These are phyloP conservation scores for Aristolochia fimbriata DNA, from an alignment of 164 flowering plant genomes.

Conservation along the genomic window DNA sequence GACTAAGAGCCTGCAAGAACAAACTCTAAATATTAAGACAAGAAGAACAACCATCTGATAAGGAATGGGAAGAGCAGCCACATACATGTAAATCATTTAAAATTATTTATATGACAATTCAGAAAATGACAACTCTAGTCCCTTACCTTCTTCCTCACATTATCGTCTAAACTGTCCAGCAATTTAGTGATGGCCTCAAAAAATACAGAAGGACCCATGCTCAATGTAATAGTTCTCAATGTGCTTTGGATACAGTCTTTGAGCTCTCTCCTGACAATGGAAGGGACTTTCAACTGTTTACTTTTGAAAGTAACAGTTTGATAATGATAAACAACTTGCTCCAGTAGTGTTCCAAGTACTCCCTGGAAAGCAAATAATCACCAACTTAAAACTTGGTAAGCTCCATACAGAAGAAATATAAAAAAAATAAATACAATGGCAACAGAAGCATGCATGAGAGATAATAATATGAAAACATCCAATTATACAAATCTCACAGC, in stretches of 20 bases:
- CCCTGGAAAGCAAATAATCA: constrained; percentile 26
- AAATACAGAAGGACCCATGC: constrained; percentile 53
- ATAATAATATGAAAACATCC: no score
- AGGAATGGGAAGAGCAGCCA: no score
- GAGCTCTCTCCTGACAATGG: constrained; percentile 34
- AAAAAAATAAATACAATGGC: no score
- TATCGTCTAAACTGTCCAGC: constrained; percentile 35
- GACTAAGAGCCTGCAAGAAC: constrained; percentile 65
- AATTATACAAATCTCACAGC: no score
- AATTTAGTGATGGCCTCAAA: constrained; percentile 41
- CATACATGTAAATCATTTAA: no score
- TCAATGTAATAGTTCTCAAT: constrained; percentile 32
- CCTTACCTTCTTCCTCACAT: constrained; percentile 58
- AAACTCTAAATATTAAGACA: background rate
- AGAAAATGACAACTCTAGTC: background rate
- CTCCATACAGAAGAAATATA: no score
- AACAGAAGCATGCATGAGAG: no score
- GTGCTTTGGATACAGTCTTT: constrained; percentile 35
- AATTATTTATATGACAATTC: no score
- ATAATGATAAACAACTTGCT: constrained; percentile 36
- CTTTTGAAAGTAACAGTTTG: constrained; percentile 31
- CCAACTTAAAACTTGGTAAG: no score
- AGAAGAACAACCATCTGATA: background rate
- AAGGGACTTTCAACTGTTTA: constrained; percentile 26
- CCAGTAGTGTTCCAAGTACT: constrained; percentile 58